phyloP scores from a whole-genome alignment of 257 asterid genomes.

The Salvia splendens region DNA sequence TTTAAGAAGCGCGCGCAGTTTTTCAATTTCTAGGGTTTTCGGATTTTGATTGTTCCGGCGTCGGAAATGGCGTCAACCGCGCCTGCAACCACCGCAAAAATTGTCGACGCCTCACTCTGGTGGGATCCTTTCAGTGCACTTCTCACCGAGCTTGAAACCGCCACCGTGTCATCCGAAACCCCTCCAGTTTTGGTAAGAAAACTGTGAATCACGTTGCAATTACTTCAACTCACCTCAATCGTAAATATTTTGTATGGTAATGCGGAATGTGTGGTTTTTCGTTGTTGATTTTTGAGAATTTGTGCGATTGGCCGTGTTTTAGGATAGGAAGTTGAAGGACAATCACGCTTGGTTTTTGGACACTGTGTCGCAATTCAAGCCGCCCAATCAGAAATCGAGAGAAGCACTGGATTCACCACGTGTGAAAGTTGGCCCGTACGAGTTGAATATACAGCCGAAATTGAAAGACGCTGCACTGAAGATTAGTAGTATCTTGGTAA shows the following conservation, averaged over 20 bases:
- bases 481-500: slow-evolving; percentile 75
- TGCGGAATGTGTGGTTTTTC: slow-evolving; percentile 2
- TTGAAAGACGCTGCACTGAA: slow-evolving; percentile 66
- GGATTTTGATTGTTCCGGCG: slow-evolving; percentile 20
- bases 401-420: slow-evolving; percentile 67
- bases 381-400: slow-evolving; percentile 68
- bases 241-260: neutral
- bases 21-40: slow-evolving; percentile 38
- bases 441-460: slow-evolving; percentile 54
- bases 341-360: slow-evolving; percentile 76
- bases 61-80: slow-evolving; percentile 49
- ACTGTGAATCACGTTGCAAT: neutral
- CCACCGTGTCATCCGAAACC: slow-evolving; percentile 52
- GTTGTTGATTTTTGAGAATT: slow-evolving; percentile 18
- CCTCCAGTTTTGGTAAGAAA: slow-evolving; percentile 60
- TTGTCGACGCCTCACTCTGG: slow-evolving; percentile 81
- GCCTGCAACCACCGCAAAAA: slow-evolving; percentile 35
- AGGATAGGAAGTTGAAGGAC: slow-evolving; percentile 78
- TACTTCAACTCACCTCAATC: slow-evolving; percentile 12
- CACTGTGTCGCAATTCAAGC: slow-evolving; percentile 56
- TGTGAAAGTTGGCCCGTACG: slow-evolving; percentile 64
- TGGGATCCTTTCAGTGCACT: slow-evolving; percentile 82
- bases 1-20: slow-evolving; percentile 41
- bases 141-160: slow-evolving; percentile 70
- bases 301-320: slow-evolving; percentile 27